phyloP scores from a whole-genome alignment of 2,329 filamentous ascomycete genomes.

The Chalaropsis thielavioides region DNA sequence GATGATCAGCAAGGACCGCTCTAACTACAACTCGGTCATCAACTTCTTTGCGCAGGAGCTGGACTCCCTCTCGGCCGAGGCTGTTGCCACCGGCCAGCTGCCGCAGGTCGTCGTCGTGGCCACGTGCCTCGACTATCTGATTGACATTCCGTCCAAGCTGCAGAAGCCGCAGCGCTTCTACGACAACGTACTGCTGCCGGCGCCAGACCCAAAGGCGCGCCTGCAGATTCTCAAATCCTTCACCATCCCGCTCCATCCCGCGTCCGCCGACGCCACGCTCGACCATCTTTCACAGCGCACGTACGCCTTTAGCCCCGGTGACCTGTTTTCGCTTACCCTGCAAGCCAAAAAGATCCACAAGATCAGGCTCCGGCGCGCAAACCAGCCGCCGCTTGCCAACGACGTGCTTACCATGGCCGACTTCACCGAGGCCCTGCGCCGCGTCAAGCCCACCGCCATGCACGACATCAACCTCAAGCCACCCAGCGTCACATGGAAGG shows the following conservation, averaged over 20 bases:
- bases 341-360: slow-evolving; percentile 23
- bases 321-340: slow-evolving; percentile 50
- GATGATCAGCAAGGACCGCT: slow-evolving; percentile 47
- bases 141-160: slow-evolving; percentile 56
- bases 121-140: slow-evolving; percentile 54
- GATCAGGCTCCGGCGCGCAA: slow-evolving; percentile 22
- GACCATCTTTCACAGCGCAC: slow-evolving; percentile 55
- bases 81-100: slow-evolving; percentile 26
- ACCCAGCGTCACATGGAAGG: slow-evolving; percentile 69
- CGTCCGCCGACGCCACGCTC: slow-evolving; percentile 38
- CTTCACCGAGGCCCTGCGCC: slow-evolving; percentile 49
- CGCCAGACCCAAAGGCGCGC: slow-evolving; percentile 58
- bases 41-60: slow-evolving; percentile 40
- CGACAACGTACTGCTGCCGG: slow-evolving; percentile 55
- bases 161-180: slow-evolving; percentile 50
- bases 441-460: slow-evolving; percentile 71
- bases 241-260: slow-evolving; percentile 32
- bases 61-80: slow-evolving; percentile 35
- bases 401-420: slow-evolving; percentile 31
- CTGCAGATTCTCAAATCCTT: slow-evolving; percentile 58
- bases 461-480: slow-evolving; percentile 79
- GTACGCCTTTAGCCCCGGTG: slow-evolving; percentile 73
- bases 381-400: slow-evolving; percentile 35
- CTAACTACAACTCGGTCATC: slow-evolving; percentile 36
- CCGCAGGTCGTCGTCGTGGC: slow-evolving; percentile 58